Evolutionary conservation across 768 basidiomycete genomes (phyloP), one percentile per base, ranked within the genome.

Genomic region (Mycena chlorophos): DNA sequence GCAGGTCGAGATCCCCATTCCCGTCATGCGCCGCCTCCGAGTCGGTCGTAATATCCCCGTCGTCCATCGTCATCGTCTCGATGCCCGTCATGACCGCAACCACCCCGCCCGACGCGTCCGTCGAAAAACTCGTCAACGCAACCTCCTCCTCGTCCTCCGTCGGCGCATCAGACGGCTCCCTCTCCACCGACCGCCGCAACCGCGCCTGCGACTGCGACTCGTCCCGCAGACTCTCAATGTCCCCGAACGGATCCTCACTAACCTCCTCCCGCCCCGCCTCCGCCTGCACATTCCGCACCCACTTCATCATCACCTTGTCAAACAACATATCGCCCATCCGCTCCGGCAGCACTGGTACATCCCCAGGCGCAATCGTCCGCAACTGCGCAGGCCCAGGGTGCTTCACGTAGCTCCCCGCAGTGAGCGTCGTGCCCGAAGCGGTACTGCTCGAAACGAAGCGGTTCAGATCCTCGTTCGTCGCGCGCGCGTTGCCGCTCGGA

Each of bases 381-480:
- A 93, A 87, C 61, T 89, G 88, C 31, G 83, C 80, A 2, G 89
- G 87, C 4, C 90, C 89, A 27, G 86, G 69, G 60, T 91, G 89
- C 72, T 96, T 96, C 37, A 89, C 84, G 66, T 90, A 94, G 61
- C 88, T 89, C 37, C 84, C 84, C 3, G 81, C 74, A 12, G 87
- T 89, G 48, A 88, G 68, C 17, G 87, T 89, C 13, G 88, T 89
- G 3, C 89, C 91, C 13, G 84, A 83, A 28, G 84, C 79, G 8
- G 94, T 94, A 64, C 92, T 91, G 14, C 91, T 88, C 5, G 94
- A 95, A 8, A 95, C 91, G 65, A 91, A 92, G 23, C 94, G 88
- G 65, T 89, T 91, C 42, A 94, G 77, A 66, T 94, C 93, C 17
- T 86, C 86, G 58, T 82, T 82, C 16, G 78, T 73, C 2, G 77